These are phyloP conservation scores for Cystofilobasidium ferigula DNA, from an alignment of 768 basidiomycete species.

Conservation along the genomic window DNA sequence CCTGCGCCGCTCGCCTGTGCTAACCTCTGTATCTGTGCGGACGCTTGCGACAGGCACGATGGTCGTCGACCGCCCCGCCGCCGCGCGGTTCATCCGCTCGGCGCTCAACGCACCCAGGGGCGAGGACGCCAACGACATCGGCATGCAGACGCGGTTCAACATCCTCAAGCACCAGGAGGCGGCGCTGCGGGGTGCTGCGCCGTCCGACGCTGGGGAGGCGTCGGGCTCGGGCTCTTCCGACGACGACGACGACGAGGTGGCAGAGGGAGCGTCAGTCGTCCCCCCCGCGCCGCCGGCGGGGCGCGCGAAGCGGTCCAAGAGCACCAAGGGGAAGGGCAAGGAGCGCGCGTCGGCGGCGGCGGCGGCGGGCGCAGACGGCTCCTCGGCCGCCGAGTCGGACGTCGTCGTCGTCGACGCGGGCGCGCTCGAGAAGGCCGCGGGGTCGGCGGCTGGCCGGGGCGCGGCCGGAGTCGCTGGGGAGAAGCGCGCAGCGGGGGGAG, in stretches of 20 bases:
- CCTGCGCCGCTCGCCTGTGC: too few species aligned
- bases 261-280: neutral
- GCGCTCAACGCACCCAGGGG: slow-evolving; percentile 16
- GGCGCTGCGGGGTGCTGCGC: neutral
- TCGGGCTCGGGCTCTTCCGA: neutral
- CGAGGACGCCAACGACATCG: slow-evolving; percentile 12
- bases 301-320: neutral
- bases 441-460: neutral
- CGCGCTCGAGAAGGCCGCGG: neutral
- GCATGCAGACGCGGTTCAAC: slow-evolving; percentile 26
- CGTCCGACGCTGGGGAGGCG: neutral
- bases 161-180: slow-evolving; percentile 22
- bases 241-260: neutral
- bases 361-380: neutral
- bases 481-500: neutral
- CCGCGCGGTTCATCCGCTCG: slow-evolving; percentile 22
- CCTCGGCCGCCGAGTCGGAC: neutral
- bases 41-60: slow-evolving; percentile 7
- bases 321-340: slow-evolving; percentile 17
- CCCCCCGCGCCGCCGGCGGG: neutral
- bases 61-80: slow-evolving; percentile 17
- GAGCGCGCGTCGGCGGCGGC: neutral
- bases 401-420: slow-evolving; percentile 19
- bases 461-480: neutral
- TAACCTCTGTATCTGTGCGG: neutral